Evolutionary conservation across 805 yeast genomes (phyloP).

Genomic region (Candida succiphila): DNA sequence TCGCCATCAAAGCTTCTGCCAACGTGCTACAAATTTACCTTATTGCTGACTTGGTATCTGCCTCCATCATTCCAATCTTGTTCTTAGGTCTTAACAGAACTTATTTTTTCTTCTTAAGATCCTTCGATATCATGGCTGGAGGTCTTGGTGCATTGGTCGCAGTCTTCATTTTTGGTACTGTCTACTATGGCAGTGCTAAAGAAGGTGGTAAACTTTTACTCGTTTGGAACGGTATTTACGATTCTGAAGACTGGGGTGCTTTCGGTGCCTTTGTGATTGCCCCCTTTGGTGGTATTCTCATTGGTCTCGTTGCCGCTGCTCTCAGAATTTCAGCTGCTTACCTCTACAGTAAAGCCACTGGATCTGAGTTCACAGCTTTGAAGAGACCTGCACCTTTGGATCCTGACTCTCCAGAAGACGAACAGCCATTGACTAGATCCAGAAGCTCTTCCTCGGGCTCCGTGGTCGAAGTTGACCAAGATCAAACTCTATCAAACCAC

Average conservation of each 20-base stretch:
- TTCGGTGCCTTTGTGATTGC: conserved; percentile 93
- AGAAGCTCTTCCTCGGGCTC: no score
- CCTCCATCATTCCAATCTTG: conserved; percentile 77
- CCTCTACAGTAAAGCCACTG: conserved; percentile 23
- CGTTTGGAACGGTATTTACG: conserved; percentile 72
- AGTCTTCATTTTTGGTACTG: conserved; percentile 75
- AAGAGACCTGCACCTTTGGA: conserved; percentile 16
- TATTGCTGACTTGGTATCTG: conserved; percentile 83
- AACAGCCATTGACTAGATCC: background rate
- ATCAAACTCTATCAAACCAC: no score
- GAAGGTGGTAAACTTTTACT: conserved; percentile 73
- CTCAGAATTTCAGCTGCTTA: conserved; percentile 30
- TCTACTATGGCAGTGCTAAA: conserved; percentile 61
- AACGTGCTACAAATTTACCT: conserved; percentile 79
- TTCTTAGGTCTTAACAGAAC: conserved; percentile 59
- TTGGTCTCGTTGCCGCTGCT: conserved; percentile 43
- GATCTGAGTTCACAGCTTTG: conserved; percentile 34
- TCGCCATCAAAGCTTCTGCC: conserved; percentile 73
- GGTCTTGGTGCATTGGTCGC: conserved; percentile 75
- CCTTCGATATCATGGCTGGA: conserved; percentile 74
- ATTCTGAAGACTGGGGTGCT: conserved; percentile 78
- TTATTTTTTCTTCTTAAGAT: conserved; percentile 56
- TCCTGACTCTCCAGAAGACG: conserved; percentile 4
- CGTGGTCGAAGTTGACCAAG: no score
- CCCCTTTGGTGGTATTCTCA: conserved; percentile 67